phyloP scores from a whole-genome alignment of 2,329 filamentous ascomycete genomes.

The Endocalyx cinctus region DNA sequence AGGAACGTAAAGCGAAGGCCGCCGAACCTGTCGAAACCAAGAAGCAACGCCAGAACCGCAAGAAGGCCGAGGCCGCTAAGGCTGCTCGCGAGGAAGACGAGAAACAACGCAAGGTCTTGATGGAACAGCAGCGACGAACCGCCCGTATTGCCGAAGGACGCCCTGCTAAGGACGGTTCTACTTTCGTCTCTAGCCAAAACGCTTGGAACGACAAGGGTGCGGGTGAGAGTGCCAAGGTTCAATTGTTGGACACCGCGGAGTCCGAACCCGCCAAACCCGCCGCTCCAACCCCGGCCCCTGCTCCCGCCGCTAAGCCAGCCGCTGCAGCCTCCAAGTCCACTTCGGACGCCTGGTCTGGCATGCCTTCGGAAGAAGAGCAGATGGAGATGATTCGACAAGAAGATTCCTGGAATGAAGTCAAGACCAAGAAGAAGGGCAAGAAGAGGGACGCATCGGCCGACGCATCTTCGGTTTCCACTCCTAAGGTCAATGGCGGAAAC shows the following conservation, averaged over 20 bases:
- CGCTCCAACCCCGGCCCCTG: conserved; percentile 23
- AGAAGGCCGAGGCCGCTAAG: conserved; percentile 81
- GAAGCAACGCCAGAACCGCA: conserved; percentile 90
- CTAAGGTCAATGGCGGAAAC: conserved; percentile 14
- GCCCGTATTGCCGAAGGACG: conserved; percentile 80
- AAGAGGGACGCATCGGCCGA: conserved; percentile 39
- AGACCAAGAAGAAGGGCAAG: conserved; percentile 36
- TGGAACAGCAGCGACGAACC: conserved; percentile 78
- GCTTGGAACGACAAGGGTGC: conserved; percentile 36
- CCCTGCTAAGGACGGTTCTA: conserved; percentile 73
- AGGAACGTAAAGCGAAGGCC: conserved; percentile 57
- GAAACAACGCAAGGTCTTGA: conserved; percentile 66
- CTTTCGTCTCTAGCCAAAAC: conserved; percentile 45
- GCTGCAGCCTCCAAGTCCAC: conserved; percentile 28
- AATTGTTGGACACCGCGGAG: conserved; percentile 57
- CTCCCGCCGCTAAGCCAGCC: conserved; percentile 25
- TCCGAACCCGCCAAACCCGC: conserved; percentile 31
- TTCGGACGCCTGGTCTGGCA: conserved; percentile 42
- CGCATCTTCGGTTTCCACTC: conserved; percentile 15
- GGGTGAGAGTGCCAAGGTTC: conserved; percentile 34
- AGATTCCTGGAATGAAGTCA: conserved; percentile 54
- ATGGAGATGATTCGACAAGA: conserved; percentile 52
- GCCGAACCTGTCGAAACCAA: conserved; percentile 74
- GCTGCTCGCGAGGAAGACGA: conserved; percentile 71
- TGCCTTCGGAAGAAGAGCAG: conserved; percentile 60